phyloP scores from a whole-genome alignment of 768 basidiomycete species.

The Suillus placidus region DNA sequence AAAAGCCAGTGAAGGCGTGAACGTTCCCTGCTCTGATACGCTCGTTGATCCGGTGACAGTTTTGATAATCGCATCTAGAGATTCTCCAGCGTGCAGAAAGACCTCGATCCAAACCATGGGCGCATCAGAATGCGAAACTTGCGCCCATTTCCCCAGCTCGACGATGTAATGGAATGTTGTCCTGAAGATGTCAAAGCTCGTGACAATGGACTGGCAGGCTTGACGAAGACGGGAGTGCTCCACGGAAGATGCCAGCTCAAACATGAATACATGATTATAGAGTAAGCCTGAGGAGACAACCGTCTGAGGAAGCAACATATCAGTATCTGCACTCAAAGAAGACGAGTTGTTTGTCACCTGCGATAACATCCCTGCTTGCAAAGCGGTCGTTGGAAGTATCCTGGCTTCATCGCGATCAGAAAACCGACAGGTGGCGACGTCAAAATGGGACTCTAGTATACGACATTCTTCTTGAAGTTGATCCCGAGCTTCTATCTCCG shows the following conservation, averaged over 20 bases:
- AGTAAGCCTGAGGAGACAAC: constrained; percentile 30
- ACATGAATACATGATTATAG: constrained; percentile 37
- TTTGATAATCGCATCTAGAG: constrained; percentile 17
- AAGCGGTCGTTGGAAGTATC: constrained; percentile 43
- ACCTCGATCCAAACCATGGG: constrained; percentile 29
- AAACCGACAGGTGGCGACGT: constrained; percentile 21
- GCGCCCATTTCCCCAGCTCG: constrained; percentile 35
- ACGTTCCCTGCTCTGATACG: constrained; percentile 28
- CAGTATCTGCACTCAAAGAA: not conserved
- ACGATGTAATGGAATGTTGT: constrained; percentile 50
- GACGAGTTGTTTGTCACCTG: constrained; percentile 36
- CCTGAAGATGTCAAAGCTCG: constrained; percentile 43
- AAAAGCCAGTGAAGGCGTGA: constrained; percentile 27
- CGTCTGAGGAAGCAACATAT: constrained; percentile 22
- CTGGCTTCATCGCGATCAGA: constrained; percentile 34
- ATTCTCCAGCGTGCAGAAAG: constrained; percentile 10
- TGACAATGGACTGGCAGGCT: constrained; percentile 40
- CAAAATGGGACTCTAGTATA: constrained; percentile 9
- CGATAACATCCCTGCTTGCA: constrained; percentile 54
- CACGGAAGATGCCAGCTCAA: constrained; percentile 21
- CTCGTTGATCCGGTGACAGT: constrained; percentile 16
- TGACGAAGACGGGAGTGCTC: constrained; percentile 33
- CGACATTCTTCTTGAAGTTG: constrained; percentile 14
- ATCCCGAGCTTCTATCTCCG: not conserved
- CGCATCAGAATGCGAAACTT: constrained; percentile 29